These are phyloP conservation scores for Coemansia sp. DNA, from an alignment of 192 early-diverging fungal species.

Conservation along the genomic window DNA sequence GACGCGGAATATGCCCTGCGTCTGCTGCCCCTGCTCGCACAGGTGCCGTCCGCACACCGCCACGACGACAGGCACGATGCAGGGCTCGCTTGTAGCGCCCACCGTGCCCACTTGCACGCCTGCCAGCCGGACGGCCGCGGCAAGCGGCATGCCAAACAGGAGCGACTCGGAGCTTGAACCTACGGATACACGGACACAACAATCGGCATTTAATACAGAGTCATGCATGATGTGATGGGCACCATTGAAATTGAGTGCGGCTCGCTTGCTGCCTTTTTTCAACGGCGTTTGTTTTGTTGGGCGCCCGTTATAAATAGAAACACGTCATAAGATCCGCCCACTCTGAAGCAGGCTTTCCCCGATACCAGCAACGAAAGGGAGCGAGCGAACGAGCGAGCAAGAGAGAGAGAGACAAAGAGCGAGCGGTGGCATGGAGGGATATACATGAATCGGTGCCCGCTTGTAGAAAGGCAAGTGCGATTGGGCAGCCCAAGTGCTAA, in stretches of 20 bases:
- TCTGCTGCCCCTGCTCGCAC: slow-evolving; percentile 48
- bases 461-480: no score
- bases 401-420: no score
- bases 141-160: slow-evolving; percentile 43
- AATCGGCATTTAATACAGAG: not conserved
- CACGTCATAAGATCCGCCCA: not conserved
- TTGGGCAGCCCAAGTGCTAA: no score
- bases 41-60: slow-evolving; percentile 48
- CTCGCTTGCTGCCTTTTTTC: no score
- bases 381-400: no score
- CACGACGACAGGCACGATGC: slow-evolving; percentile 44
- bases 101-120: slow-evolving; percentile 39
- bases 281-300: not conserved
- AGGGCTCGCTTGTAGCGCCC: slow-evolving; percentile 30
- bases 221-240: no score
- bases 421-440: no score
- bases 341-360: no score
- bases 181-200: slow-evolving; percentile 5
- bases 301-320: not conserved
- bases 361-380: no score
- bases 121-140: slow-evolving; percentile 19
- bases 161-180: slow-evolving; percentile 19
- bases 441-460: no score
- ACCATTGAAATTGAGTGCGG: no score
- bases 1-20: slow-evolving; percentile 71